Conservation (phyloP, 257 asterid species). For the Knoxia roxburghii region DNA sequence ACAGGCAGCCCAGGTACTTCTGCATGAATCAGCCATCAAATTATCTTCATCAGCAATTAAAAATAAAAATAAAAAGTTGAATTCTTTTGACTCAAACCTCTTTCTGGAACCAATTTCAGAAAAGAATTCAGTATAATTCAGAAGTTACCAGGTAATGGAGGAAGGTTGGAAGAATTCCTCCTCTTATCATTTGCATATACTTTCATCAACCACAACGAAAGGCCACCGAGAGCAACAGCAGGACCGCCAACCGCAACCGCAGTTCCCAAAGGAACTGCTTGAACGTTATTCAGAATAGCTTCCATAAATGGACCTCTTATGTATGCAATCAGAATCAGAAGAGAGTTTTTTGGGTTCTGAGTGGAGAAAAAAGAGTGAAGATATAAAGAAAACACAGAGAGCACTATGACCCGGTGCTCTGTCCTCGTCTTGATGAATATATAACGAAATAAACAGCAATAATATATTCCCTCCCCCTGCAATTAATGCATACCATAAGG, state of each 20-base stretch:
- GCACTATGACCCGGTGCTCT: too few relatives aligned
- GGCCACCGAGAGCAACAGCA: slow-evolving; percentile 55
- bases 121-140: not conserved
- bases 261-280: slow-evolving; percentile 42
- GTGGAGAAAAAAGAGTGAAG: too few relatives aligned
- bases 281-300: slow-evolving; percentile 33
- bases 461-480: too few relatives aligned
- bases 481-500: too few relatives aligned
- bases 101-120: not conserved
- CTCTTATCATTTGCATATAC: slow-evolving; percentile 31
- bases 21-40: slow-evolving; percentile 29
- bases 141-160: slow-evolving; percentile 47
- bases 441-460: too few relatives aligned
- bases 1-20: slow-evolving; percentile 76
- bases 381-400: not conserved
- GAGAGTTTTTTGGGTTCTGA: too few relatives aligned
- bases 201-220: slow-evolving; percentile 45
- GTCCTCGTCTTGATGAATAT: too few relatives aligned
- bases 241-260: slow-evolving; percentile 45
- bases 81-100: too few relatives aligned
- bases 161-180: slow-evolving; percentile 41
- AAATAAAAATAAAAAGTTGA: not conserved
- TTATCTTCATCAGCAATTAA: not conserved
- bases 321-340: not conserved
- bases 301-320: slow-evolving; percentile 20